phyloP scores from a whole-genome alignment of 2,329 filamentous ascomycete genomes.

The Microdochium trichocladiopsis region DNA sequence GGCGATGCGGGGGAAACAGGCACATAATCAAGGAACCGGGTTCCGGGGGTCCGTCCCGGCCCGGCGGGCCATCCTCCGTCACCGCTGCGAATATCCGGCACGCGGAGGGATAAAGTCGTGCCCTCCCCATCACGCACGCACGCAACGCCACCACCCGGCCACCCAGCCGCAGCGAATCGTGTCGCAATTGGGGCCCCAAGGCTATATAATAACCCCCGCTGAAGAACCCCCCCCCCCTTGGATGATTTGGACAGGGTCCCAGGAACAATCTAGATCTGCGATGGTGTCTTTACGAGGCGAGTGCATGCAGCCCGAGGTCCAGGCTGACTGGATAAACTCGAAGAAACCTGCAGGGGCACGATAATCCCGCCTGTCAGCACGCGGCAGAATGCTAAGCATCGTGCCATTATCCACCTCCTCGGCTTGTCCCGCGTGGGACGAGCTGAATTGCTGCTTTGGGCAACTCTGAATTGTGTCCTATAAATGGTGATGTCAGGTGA shows the following conservation, averaged over 20 bases:
- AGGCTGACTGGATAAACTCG: neutral
- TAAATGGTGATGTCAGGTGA: too few species aligned
- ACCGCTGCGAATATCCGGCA: neutral
- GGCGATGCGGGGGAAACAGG: neutral
- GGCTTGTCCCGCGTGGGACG: neutral
- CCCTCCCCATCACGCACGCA: neutral
- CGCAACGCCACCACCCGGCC: neutral
- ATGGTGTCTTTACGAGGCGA: too few species aligned
- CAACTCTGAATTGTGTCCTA: too few species aligned
- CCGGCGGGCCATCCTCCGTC: neutral
- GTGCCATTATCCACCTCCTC: neutral
- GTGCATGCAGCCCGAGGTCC: too few species aligned
- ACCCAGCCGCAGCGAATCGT: too few species aligned
- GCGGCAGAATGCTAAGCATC: neutral
- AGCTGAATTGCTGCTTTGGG: too few species aligned
- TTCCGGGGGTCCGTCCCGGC: neutral
- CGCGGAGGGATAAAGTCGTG: neutral
- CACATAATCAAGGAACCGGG: neutral
- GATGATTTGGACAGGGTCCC: neutral
- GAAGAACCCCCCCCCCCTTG: neutral
- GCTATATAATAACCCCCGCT: neutral
- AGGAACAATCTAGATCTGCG: neutral
- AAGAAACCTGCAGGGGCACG: neutral
- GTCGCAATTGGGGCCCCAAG: too few species aligned
- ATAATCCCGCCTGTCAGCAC: neutral